Base-by-base conservation (phyloP, 331 rosid genomes). In the Malus hybrid region DNA sequence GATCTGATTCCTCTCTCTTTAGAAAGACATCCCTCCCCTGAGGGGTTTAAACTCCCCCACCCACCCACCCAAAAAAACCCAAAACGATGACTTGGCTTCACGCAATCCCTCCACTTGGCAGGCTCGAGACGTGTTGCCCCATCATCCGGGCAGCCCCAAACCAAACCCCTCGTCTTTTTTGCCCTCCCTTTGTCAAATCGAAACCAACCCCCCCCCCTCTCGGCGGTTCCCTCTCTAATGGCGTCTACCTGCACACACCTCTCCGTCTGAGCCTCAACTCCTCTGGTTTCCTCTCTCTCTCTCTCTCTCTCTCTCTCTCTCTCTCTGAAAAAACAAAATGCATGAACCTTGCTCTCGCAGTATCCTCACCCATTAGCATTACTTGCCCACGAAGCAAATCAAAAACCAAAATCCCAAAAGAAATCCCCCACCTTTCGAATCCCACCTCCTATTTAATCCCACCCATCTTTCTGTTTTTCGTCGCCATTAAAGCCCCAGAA, bases 311-410 rank as follows among this genome's bases (percentile, higher is more conserved):
- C 76, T 6, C 57, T 52, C 8, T 52, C 63, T 64, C 14, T 60
- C 4, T 20, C 52, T 24, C 18, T 55, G 3, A 53, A 11, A 18
- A 75, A 39, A 29, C 9, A 7, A 39, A 44, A 10, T 29, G n/a
- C 39, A 19, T 6, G 22, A 63, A 28, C 73, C 80, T 75, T 70
- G 42, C 26, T 39, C 55, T 39, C 32, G 28, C 81, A 77, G 76
- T 68, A 82, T 78, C 70, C 39, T 18, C n/a, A 34, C 28, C 11
- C 34, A 18, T 4, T 50, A 14, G 10, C 50, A 19, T 61, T 82
- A 53, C 90, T 82, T 87, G 50, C 71, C 32, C 33, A 12, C 79
- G 67, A 82, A 82, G 83, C 46, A 83, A 26, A 32, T 36, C 56
- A 66, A 10, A 5, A 24, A 24, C 24, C 24, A 24, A 24, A 24